These are phyloP conservation scores for Penicillium sp. DNA, from an alignment of 2,329 filamentous ascomycete species.

Conservation along the genomic window DNA sequence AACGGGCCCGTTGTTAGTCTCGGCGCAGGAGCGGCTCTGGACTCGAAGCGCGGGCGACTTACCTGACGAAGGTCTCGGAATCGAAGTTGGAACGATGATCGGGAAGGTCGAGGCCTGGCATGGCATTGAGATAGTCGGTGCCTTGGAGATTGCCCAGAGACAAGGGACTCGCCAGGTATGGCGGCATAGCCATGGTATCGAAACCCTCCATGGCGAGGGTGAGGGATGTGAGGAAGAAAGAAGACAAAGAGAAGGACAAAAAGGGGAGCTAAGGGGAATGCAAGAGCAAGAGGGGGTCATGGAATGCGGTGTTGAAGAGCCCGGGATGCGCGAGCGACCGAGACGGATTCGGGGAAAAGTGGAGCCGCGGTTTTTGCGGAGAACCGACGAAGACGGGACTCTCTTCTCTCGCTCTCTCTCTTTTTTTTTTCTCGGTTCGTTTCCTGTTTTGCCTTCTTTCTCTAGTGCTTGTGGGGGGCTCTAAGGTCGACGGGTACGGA, in stretches of 20 bases:
- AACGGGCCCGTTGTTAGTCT: slow-evolving; percentile 5
- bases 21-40: slow-evolving; percentile 4
- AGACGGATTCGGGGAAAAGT: slow-evolving; percentile 32
- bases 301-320: slow-evolving; percentile 6
- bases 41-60: slow-evolving; percentile 29
- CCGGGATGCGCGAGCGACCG: slow-evolving; percentile 4
- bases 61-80: slow-evolving; percentile 61
- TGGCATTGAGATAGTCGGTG: slow-evolving; percentile 48
- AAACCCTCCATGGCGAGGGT: slow-evolving; percentile 53
- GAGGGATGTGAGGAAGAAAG: slow-evolving; percentile 8
- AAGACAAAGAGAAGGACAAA: slow-evolving; percentile 6
- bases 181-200: slow-evolving; percentile 59
- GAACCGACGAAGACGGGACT: slow-evolving; percentile 28
- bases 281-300: slow-evolving; percentile 1
- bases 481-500: too few relatives aligned
- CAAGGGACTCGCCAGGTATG: slow-evolving; percentile 59
- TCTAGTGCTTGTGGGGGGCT: too few relatives aligned
- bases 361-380: slow-evolving; percentile 29
- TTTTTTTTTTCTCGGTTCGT: neutral
- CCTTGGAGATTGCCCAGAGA: slow-evolving; percentile 53
- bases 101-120: slow-evolving; percentile 54
- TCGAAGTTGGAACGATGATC: slow-evolving; percentile 61
- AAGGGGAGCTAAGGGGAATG: neutral
- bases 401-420: neutral
- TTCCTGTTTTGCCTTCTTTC: neutral